Evolutionary conservation across 371 early-diverging fungal species (phyloP).

Genomic region (Apophysomyces ossiformis): DNA sequence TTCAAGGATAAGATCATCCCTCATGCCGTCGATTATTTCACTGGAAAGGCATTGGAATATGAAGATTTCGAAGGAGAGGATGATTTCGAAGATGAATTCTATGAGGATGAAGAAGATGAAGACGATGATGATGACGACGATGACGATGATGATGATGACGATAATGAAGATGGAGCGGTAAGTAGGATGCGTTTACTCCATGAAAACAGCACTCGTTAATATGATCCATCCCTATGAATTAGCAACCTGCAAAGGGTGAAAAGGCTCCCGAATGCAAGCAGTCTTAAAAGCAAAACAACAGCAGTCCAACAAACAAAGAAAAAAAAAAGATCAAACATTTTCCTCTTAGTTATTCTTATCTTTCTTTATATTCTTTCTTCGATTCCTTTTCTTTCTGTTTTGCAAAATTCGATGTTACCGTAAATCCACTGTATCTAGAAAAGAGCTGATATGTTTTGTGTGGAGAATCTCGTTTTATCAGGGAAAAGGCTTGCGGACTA

Average conservation of each 20-base stretch:
- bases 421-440: neutral
- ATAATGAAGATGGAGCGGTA: slow-evolving; percentile 63
- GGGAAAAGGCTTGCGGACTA: neutral
- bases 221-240: slow-evolving; percentile 4
- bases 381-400: slow-evolving; percentile 17
- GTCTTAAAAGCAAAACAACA: slow-evolving; percentile 30
- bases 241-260: slow-evolving; percentile 52
- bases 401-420: neutral
- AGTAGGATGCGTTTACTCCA: slow-evolving; percentile 25
- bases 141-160: slow-evolving; percentile 50
- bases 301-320: too few species aligned
- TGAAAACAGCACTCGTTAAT: neutral
- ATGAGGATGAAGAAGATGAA: slow-evolving; percentile 74
- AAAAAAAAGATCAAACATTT: too few species aligned
- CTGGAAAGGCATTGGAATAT: slow-evolving; percentile 92
- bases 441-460: neutral
- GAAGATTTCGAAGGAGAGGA: slow-evolving; percentile 73
- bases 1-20: slow-evolving; percentile 96
- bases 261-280: slow-evolving; percentile 71
- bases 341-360: too few species aligned
- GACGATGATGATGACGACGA: slow-evolving; percentile 58
- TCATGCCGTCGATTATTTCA: slow-evolving; percentile 97
- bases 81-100: slow-evolving; percentile 70
- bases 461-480: neutral
- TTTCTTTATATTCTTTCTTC: too few species aligned